A percentile compares a stretch with the other conserved stretches of the same genome.
These are phyloP conservation scores for Plicaturopsis crispa DNA, from an alignment of 768 basidiomycete species.

Conservation along the genomic window DNA sequence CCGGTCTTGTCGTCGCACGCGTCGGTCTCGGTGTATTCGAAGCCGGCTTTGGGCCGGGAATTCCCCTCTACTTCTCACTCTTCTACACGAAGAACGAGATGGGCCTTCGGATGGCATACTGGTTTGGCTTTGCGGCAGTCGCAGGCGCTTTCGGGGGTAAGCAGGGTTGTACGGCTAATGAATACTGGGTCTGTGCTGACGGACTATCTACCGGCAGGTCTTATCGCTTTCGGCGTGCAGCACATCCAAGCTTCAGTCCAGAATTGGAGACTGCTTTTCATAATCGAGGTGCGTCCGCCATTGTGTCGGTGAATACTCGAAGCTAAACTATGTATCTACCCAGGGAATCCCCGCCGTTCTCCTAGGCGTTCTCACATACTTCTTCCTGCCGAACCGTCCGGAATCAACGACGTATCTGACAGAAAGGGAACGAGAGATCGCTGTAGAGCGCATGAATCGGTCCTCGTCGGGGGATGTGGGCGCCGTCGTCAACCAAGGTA, in stretches of 20 bases:
- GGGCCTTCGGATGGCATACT: conserved; percentile 38
- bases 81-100: conserved; percentile 74
- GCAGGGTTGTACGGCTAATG: conserved; percentile 73
- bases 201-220: conserved; percentile 82
- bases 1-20: conserved; percentile 49
- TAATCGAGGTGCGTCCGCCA: conserved; percentile 48
- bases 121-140: background rate
- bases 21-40: conserved; percentile 71
- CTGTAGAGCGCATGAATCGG: conserved; percentile 60
- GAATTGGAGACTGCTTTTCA: conserved; percentile 61
- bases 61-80: conserved; percentile 72
- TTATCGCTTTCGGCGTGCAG: conserved; percentile 76
- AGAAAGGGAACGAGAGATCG: conserved; percentile 40
- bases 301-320: too few relatives aligned
- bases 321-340: too few relatives aligned
- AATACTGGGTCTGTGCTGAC: conserved; percentile 80
- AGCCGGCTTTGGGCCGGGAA: conserved; percentile 69
- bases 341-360: conserved; percentile 64
- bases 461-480: conserved; percentile 61
- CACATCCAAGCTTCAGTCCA: conserved; percentile 40
- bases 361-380: conserved; percentile 48
- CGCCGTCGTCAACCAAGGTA: conserved; percentile 56
- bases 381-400: conserved; percentile 61
- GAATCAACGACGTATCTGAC: conserved; percentile 58
- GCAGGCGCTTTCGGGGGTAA: background rate